Base-by-base conservation (phyloP, 371 early-diverging fungal genomes). In the Homolaphlyctis polyrhiza region DNA sequence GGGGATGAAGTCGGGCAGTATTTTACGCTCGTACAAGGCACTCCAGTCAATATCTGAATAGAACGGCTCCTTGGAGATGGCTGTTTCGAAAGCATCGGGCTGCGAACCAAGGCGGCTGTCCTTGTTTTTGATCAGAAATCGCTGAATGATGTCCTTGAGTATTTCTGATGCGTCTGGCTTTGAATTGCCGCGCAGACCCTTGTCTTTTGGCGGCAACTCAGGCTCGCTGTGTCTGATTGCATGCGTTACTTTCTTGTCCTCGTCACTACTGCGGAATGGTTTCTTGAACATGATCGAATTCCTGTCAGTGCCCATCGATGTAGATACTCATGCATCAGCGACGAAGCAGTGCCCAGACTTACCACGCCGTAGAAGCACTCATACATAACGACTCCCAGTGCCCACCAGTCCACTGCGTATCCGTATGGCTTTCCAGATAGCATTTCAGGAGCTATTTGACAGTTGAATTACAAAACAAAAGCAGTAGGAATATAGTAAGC, bases 371-470 rank as follows among this genome's bases (percentile, higher is more conserved):
- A 79, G 43, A 95, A 74, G 90, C 95, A 91, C 86, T 95, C 94
- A 72, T 87, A 96, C 48, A 89, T 75, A 25, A 91, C 75, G 33
- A 96, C 85, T 1, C 95, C 96, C 28, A 94, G 65, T 52, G 87
- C 82, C 96, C 96, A 97, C 89, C 93, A 92, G 72, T 97, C 92
- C 0, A 90, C 86, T 0, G 88, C 82, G 18, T 75, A 69, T 36
- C 75, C 67, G 69, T 93, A 93, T 59, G 84, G 81, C 57, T 85
- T 80, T 25, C 70, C 69, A 4, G 86, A 73, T 27, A 93, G 69
- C 14, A 92, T 76, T 71, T 93, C 93, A 0, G 93, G 93, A 0
- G 93, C 93, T 85, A 72, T 23, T n/a, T n/a, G n/a, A n/a, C n/a
- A n/a, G n/a, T n/a, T n/a, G n/a, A n/a, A n/a, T n/a, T n/a, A 16